Evolutionary conservation across 169 alveolate species (phyloP).

Genomic region (Besnoitia besnoiti): DNA sequence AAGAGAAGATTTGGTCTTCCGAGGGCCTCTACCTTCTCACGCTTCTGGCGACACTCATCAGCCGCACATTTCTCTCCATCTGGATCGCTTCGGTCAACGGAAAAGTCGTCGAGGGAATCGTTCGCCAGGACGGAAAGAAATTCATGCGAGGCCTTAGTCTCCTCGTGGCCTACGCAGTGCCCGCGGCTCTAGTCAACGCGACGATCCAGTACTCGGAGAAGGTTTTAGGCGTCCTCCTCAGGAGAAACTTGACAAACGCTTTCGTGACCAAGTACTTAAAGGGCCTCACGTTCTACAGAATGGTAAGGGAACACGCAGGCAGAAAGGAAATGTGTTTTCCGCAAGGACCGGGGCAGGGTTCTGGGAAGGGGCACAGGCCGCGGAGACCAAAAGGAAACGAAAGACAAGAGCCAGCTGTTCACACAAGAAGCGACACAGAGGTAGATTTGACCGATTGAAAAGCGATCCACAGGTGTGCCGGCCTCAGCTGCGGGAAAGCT

Average conservation of each 20-base stretch:
- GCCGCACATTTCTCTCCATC: conserved; percentile 83
- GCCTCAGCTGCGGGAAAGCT: too few species aligned
- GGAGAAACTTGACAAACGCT: conserved; percentile 77
- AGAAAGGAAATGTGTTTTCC: too few species aligned
- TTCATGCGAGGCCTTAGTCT: conserved; percentile 76
- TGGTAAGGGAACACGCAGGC: too few species aligned
- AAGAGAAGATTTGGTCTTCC: conserved; percentile 54
- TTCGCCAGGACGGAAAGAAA: conserved; percentile 69
- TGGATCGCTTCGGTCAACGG: conserved; percentile 85
- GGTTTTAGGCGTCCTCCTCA: conserved; percentile 77
- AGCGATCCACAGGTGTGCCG: too few species aligned
- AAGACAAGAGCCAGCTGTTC: too few species aligned
- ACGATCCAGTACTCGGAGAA: conserved; percentile 79
- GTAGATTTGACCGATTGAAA: too few species aligned
- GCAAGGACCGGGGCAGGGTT: too few species aligned
- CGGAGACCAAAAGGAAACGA: too few species aligned
- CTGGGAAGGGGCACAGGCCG: too few species aligned
- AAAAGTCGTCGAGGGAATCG: conserved; percentile 81
- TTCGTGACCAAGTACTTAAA: conserved; percentile 77
- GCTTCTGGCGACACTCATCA: conserved; percentile 77
- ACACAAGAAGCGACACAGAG: too few species aligned
- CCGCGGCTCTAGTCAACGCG: conserved; percentile 84
- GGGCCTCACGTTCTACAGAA: conserved; percentile 81
- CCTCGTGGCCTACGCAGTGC: conserved; percentile 80
- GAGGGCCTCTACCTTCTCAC: conserved; percentile 72